phyloP scores from a whole-genome alignment of 73 alveolate species.

The Paramecium biaurelia region DNA sequence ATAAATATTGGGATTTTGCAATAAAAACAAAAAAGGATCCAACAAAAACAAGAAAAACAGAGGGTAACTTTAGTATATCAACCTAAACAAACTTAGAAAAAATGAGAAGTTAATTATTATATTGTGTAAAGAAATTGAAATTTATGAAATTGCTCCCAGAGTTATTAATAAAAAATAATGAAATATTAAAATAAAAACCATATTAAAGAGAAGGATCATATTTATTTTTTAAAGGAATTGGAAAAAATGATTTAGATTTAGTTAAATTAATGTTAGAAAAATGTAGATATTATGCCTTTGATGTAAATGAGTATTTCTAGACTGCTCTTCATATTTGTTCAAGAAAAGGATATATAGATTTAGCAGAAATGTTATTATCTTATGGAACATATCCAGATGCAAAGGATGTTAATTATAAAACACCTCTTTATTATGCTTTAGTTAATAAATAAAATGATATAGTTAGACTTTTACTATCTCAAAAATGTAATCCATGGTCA shows the following conservation, averaged over 20 bases:
- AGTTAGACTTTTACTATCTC: background rate
- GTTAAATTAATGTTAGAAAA: constrained; percentile 5
- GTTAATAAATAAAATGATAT: background rate
- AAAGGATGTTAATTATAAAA: background rate
- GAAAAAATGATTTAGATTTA: constrained; percentile 8
- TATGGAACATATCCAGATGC: constrained; percentile 5
- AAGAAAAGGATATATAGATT: background rate
- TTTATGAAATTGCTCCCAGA: background rate
- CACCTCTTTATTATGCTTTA: constrained; percentile 28
- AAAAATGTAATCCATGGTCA: constrained; percentile 29
- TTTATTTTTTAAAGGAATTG: constrained; percentile 14
- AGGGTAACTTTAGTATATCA: background rate
- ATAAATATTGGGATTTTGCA: constrained; percentile 7
- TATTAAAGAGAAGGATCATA: constrained; percentile 53
- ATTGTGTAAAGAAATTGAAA: background rate
- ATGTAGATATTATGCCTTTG: constrained; percentile 46
- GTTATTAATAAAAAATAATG: background rate
- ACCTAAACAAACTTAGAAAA: background rate
- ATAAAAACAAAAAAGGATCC: background rate
- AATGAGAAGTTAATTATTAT: background rate
- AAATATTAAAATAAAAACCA: background rate
- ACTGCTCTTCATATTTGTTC: constrained; percentile 30
- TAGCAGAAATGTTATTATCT: background rate
- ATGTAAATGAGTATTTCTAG: constrained; percentile 32
- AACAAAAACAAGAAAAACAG: background rate